A percentile compares a stretch with the other conserved stretches of the same genome.
These are phyloP conservation scores for Xylaria acuta DNA, from an alignment of 495 filamentous ascomycete genomes.

Conservation along the genomic window DNA sequence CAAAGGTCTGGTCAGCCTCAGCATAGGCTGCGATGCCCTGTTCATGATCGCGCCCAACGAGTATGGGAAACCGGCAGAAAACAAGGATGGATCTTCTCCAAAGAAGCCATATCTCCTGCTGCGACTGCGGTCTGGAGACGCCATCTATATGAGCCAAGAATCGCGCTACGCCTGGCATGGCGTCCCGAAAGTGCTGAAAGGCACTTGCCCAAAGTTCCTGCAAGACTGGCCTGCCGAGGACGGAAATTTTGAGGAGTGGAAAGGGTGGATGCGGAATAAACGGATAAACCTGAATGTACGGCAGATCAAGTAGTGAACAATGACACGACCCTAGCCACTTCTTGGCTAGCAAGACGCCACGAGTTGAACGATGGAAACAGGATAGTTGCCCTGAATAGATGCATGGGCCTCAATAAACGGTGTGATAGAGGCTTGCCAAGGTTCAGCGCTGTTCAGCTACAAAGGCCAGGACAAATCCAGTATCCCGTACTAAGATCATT, in stretches of 20 bases:
- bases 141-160: slow-evolving; percentile 78
- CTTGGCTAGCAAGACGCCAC: not conserved
- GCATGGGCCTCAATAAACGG: not conserved
- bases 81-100: slow-evolving; percentile 28
- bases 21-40: slow-evolving; percentile 85
- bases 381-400: not conserved
- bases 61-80: slow-evolving; percentile 45
- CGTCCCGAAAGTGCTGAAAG: slow-evolving; percentile 79
- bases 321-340: not conserved
- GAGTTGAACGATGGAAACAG: not conserved
- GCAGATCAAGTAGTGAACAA: slow-evolving; percentile 74
- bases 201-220: slow-evolving; percentile 78
- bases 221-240: slow-evolving; percentile 73
- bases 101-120: slow-evolving; percentile 62
- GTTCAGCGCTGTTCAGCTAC: not conserved
- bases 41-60: slow-evolving; percentile 68
- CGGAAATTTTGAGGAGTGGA: slow-evolving; percentile 66
- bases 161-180: slow-evolving; percentile 92
- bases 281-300: slow-evolving; percentile 90
- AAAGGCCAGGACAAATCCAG: not conserved
- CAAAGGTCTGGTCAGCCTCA: slow-evolving; percentile 78
- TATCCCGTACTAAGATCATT: not conserved
- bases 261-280: slow-evolving; percentile 84
- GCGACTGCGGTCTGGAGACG: slow-evolving; percentile 78
- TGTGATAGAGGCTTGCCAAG: not conserved